Percentiles rank a stretch among this genome's conserved stretches.
These are phyloP conservation scores for Pseudoperonospora humuli DNA, from an alignment of 352 stramenopile species.

Conservation along the genomic window DNA sequence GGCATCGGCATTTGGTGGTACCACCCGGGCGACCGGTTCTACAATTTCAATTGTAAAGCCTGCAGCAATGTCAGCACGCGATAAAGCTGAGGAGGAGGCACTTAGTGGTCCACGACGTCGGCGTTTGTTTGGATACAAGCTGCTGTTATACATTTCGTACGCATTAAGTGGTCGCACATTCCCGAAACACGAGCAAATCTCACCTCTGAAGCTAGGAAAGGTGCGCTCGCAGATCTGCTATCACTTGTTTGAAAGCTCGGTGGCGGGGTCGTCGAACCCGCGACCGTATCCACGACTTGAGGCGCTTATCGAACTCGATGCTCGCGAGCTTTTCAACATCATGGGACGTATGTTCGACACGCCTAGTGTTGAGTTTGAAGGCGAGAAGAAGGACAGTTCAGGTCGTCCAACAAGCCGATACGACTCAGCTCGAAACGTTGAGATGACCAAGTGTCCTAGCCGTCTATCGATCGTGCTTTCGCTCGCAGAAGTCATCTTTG, in stretches of 20 bases:
- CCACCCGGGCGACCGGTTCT: constrained; percentile 24
- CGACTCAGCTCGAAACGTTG: constrained; percentile 65
- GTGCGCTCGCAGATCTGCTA: constrained; percentile 74
- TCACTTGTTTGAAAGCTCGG: constrained; percentile 77
- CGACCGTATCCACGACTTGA: constrained; percentile 76
- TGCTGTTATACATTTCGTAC: constrained; percentile 88
- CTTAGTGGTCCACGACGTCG: constrained; percentile 49
- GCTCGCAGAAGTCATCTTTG: constrained; percentile 78
- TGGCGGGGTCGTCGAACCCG: constrained; percentile 21
- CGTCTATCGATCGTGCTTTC: constrained; percentile 78
- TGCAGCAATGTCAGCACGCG: constrained; percentile 18
- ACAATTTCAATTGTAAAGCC: constrained; percentile 29
- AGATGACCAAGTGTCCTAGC: constrained; percentile 67
- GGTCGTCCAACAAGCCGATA: constrained; percentile 58
- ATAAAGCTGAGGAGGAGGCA: constrained; percentile 34
- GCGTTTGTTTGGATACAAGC: constrained; percentile 77
- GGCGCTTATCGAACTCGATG: constrained; percentile 68
- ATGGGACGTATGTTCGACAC: constrained; percentile 75
- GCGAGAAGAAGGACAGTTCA: constrained; percentile 64
- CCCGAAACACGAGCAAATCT: constrained; percentile 70
- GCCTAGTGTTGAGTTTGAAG: constrained; percentile 79
- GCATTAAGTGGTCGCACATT: constrained; percentile 88
- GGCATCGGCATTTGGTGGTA: constrained; percentile 59
- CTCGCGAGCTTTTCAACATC: constrained; percentile 76
- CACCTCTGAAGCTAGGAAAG: constrained; percentile 57